Base-by-base conservation (phyloP, 176 grass and related monocot genomes). In the Puya raimondii region DNA sequence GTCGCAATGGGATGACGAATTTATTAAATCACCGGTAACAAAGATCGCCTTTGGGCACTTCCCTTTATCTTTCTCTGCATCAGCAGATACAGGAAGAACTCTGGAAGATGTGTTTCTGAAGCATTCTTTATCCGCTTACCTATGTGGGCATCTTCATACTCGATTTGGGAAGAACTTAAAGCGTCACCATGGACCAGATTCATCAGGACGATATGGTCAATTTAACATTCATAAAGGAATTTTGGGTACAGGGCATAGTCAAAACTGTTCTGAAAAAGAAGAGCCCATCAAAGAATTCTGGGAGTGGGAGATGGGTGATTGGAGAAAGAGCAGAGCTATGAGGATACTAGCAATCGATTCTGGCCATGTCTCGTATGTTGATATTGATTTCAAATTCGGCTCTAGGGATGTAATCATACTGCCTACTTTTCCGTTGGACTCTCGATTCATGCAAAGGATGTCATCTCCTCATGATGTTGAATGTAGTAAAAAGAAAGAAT, bases 221-320 rank as follows among this genome's bases (percentile, higher is more conserved):
- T 87, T 81, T 48, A 92, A 92, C 74, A 87, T 97, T 73, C 93
- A 88, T 63, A 65, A 90, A 83, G 69, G 67, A 26, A 63, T 81
- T 75, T 51, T 13, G 21, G 58, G 52, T 47, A 71, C 64, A 0
- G 68, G 49, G 65, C 56, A 57, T 68, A 74, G 68, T 53, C 79
- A 87, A 64, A 90, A 70, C 70, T 97, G 93, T 72, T 80, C 84
- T 58, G 79, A 69, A 63, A 81, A 89, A 85, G 72, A 67, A 47
- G 48, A 48, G 65, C 51, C 64, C 49, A 64, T 71, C 26, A 78
- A 88, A 53, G 86, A 97, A 50, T 97, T 97, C 69, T 97, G 93
- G 93, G 93, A 97, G 70, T 97, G 93, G 89, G 93, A 97, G 76
- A 97, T 97, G 89, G 93, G 93, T 2, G 89, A 97, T 77, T 97